Evolutionary conservation across 164 flowering plant species (phyloP).

Genomic region (Berberis thunbergii): DNA sequence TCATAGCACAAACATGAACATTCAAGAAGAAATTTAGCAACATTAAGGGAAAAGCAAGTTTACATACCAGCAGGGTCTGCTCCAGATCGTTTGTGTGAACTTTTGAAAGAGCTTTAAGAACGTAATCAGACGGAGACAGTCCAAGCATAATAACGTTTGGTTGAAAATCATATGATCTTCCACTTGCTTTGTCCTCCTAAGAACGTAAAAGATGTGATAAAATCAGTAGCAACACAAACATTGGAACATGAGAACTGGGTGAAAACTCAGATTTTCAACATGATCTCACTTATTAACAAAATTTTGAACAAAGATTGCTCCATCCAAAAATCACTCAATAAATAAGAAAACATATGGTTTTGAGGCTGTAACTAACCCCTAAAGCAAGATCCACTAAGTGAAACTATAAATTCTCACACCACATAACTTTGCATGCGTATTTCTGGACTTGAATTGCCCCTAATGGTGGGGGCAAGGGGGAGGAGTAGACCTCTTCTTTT

Average conservation of each 20-base stretch:
- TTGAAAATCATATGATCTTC: constrained; percentile 38
- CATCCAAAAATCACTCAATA: too few relatives aligned
- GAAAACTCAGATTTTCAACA: too few relatives aligned
- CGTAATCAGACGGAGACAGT: constrained; percentile 77
- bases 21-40: neutral
- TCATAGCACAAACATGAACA: too few relatives aligned
- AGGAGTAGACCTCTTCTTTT: too few relatives aligned
- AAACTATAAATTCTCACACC: too few relatives aligned
- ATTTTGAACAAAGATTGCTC: neutral
- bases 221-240: too few relatives aligned
- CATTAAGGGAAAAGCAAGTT: neutral
- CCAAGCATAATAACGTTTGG: constrained; percentile 78
- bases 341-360: too few relatives aligned
- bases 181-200: constrained; percentile 66
- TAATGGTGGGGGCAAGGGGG: too few relatives aligned
- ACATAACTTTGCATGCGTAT: too few relatives aligned
- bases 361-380: too few relatives aligned
- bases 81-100: constrained; percentile 84
- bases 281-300: neutral
- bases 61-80: constrained; percentile 75
- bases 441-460: too few relatives aligned
- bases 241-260: neutral
- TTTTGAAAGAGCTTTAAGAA: constrained; percentile 62
- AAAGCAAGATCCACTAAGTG: too few relatives aligned
- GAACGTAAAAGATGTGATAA: constrained; percentile 7